Evolutionary conservation across 2,329 filamentous ascomycete species (phyloP).

Genomic region (Cladosporium velox): DNA sequence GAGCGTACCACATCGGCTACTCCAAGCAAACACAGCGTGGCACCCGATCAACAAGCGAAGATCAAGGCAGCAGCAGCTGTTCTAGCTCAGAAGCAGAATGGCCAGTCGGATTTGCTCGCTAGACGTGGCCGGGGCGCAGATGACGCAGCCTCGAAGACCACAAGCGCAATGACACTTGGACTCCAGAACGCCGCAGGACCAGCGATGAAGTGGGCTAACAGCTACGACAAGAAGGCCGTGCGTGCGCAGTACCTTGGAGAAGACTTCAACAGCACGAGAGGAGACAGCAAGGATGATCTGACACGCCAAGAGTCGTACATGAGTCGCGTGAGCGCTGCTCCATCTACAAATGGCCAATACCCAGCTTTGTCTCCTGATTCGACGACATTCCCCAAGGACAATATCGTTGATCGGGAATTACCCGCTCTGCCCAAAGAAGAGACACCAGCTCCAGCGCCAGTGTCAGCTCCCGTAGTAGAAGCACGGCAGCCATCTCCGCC

Average conservation of each 20-base stretch:
- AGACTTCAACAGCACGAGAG: slow-evolving; percentile 59
- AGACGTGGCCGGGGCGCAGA: slow-evolving; percentile 58
- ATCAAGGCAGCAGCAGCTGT: slow-evolving; percentile 89
- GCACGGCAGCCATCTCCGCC: slow-evolving; percentile 8
- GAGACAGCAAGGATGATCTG: slow-evolving; percentile 33
- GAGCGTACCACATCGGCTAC: slow-evolving; percentile 52
- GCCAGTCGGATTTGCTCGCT: slow-evolving; percentile 29
- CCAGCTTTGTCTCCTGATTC: slow-evolving; percentile 22
- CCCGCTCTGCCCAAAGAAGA: slow-evolving; percentile 42
- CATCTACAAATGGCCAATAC: slow-evolving; percentile 6
- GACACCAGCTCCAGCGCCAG: slow-evolving; percentile 5
- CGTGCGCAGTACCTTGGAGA: slow-evolving; percentile 84
- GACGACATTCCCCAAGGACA: slow-evolving; percentile 21
- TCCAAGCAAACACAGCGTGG: slow-evolving; percentile 79
- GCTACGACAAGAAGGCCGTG: slow-evolving; percentile 87
- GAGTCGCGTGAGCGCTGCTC: slow-evolving; percentile 31
- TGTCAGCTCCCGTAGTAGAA: slow-evolving; percentile 4
- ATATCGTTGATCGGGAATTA: slow-evolving; percentile 36
- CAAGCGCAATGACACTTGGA: slow-evolving; percentile 85
- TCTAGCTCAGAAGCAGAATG: slow-evolving; percentile 66
- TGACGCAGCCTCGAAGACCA: slow-evolving; percentile 69
- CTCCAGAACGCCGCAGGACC: slow-evolving; percentile 85
- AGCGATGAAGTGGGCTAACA: slow-evolving; percentile 94
- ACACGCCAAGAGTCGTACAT: slow-evolving; percentile 28
- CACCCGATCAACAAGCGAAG: slow-evolving; percentile 85